Conservation (phyloP, 2,329 filamentous ascomycete species). For the Monosporascus sp. region DNA sequence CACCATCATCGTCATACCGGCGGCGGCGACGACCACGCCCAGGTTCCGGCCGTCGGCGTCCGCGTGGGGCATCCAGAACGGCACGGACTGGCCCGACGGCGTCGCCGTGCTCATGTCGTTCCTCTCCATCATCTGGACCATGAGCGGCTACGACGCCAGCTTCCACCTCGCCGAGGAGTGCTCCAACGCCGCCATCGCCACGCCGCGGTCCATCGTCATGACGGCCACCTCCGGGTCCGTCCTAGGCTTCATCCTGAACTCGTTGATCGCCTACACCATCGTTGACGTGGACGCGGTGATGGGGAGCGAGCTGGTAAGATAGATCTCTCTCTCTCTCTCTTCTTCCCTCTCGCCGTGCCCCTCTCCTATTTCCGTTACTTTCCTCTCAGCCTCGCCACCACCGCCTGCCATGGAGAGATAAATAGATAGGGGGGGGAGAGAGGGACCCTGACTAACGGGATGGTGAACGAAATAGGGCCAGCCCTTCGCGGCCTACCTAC, state of each 20-base stretch:
- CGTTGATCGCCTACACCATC: constrained; percentile 69
- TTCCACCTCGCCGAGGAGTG: constrained; percentile 75
- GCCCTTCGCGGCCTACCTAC: constrained; percentile 65
- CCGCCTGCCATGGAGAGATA: too few relatives aligned
- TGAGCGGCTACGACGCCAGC: constrained; percentile 27
- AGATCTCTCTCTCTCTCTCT: not conserved
- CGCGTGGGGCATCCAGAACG: constrained; percentile 61
- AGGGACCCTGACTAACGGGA: not conserved
- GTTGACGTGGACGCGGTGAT: constrained; percentile 56
- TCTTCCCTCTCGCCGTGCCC: not conserved
- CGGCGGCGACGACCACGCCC: constrained; percentile 46
- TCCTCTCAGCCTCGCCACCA: too few relatives aligned
- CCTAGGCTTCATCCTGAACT: constrained; percentile 68
- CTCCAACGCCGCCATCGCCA: constrained; percentile 65
- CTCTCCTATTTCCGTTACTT: not conserved
- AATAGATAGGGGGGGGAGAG: too few relatives aligned
- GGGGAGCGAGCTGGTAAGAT: constrained; percentile 47
- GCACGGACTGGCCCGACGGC: constrained; percentile 63
- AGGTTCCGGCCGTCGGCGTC: constrained; percentile 41
- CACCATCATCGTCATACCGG: constrained; percentile 64
- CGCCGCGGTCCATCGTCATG: constrained; percentile 66
- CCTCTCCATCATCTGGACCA: constrained; percentile 29
- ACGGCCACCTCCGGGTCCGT: constrained; percentile 62
- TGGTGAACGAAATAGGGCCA: constrained; percentile 37
- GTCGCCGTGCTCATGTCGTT: constrained; percentile 68